Conservation (phyloP, 495 filamentous ascomycete species). For the Podospora didyma region DNA sequence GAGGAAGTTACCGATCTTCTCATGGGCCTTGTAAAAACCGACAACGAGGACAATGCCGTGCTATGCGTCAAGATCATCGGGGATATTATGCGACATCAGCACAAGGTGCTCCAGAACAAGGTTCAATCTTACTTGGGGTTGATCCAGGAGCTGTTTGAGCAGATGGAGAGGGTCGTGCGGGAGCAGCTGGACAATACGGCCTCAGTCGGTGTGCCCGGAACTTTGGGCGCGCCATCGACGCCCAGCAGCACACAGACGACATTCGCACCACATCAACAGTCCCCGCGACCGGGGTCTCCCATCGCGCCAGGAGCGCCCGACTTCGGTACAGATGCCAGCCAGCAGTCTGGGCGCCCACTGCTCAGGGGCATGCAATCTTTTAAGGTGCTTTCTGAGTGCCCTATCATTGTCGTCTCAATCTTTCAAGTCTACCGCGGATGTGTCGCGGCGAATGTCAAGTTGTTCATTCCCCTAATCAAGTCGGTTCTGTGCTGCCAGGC, state of each 20-base stretch:
- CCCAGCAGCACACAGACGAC: conserved; percentile 67
- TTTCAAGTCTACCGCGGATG: conserved; percentile 85
- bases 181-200: conserved; percentile 84
- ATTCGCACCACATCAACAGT: conserved; percentile 58
- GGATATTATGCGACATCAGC: conserved; percentile 89
- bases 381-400: conserved; percentile 95
- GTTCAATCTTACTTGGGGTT: conserved; percentile 88
- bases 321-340: conserved; percentile 63
- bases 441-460: conserved; percentile 80
- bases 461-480: conserved; percentile 92
- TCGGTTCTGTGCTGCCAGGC: conserved; percentile 84
- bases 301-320: conserved; percentile 57
- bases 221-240: conserved; percentile 59
- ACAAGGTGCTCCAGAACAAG: conserved; percentile 69
- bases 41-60: conserved; percentile 98
- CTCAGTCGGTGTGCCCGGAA: conserved; percentile 44
- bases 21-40: conserved; percentile 79
- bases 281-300: conserved; percentile 84
- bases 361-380: conserved; percentile 96
- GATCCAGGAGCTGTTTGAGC: conserved; percentile 93
- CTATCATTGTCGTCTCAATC: conserved; percentile 97
- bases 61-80: conserved; percentile 97
- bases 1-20: conserved; percentile 80
- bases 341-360: conserved; percentile 74
- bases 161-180: conserved; percentile 85